phyloP scores from a whole-genome alignment of 441 rosid species.

The Gossypium trilobum region DNA sequence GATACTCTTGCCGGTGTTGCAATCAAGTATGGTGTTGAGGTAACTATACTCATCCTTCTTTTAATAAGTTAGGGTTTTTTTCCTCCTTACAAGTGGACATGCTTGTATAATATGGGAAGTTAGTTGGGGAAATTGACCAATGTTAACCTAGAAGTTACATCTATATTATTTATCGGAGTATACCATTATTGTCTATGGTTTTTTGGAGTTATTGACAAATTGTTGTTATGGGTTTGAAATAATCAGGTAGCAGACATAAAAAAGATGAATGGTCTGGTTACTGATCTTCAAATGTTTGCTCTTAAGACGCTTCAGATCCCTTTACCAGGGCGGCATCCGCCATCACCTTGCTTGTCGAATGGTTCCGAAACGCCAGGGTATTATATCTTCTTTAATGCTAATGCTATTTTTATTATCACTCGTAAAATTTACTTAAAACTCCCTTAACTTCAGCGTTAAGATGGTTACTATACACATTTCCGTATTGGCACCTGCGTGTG shows the following conservation, averaged over 20 bases:
- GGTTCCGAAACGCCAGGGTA: constrained; percentile 43
- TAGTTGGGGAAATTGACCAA: background rate
- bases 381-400: background rate
- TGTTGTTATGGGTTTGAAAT: background rate
- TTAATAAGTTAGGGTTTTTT: background rate
- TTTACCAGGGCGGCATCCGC: constrained; percentile 70
- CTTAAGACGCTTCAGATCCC: constrained; percentile 57
- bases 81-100: background rate
- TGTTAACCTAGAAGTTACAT: background rate
- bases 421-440: background rate
- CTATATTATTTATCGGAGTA: background rate
- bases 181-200: background rate
- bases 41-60: background rate
- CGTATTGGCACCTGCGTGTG: background rate
- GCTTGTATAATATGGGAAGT: background rate
- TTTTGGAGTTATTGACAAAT: background rate
- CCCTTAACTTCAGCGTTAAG: background rate
- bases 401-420: background rate
- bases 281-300: constrained; percentile 73
- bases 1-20: constrained; percentile 40
- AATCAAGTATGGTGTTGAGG: constrained; percentile 40
- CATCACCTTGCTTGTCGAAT: constrained; percentile 44
- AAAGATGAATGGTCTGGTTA: constrained; percentile 56
- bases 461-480: constrained; percentile 2
- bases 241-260: constrained; percentile 57